phyloP scores from a whole-genome alignment of 1,139 yeast genomes.

The Diutina mesorugosa region DNA sequence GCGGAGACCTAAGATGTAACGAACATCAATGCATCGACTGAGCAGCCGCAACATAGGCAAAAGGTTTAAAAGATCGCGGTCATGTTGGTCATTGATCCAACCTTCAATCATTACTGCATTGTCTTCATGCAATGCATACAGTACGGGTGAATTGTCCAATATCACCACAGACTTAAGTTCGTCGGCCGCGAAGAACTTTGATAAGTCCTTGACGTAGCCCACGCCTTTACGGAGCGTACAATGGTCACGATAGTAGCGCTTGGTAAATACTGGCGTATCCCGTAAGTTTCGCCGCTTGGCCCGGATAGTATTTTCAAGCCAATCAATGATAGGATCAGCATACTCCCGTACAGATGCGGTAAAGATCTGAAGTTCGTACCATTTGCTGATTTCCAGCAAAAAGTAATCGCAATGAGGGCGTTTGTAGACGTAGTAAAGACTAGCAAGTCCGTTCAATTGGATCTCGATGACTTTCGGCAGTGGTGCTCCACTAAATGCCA shows the following conservation, averaged over 20 bases:
- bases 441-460: conserved; percentile 52
- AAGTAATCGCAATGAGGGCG: conserved; percentile 87
- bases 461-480: conserved; percentile 77
- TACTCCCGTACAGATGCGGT: conserved; percentile 93
- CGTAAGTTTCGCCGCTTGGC: not conserved
- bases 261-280: conserved; percentile 24
- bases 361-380: conserved; percentile 84
- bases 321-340: conserved; percentile 94
- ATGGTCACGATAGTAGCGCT: conserved; percentile 65
- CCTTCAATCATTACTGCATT: conserved; percentile 93
- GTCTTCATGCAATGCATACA: conserved; percentile 71
- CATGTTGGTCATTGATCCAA: conserved; percentile 93
- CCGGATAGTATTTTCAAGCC: conserved; percentile 34
- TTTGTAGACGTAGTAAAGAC: conserved; percentile 81
- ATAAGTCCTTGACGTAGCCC: conserved; percentile 81
- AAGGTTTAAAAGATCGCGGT: conserved; percentile 65
- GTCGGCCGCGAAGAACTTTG: conserved; percentile 28
- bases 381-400: conserved; percentile 60
- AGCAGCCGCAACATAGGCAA: conserved; percentile 74
- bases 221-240: conserved; percentile 68
- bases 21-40: conserved; percentile 76
- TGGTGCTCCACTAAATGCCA: conserved; percentile 9
- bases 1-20: conserved; percentile 64
- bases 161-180: conserved; percentile 61
- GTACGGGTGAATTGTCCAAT: conserved; percentile 84